phyloP scores from a whole-genome alignment of 345 rosid species.

The Carallia brachiata region DNA sequence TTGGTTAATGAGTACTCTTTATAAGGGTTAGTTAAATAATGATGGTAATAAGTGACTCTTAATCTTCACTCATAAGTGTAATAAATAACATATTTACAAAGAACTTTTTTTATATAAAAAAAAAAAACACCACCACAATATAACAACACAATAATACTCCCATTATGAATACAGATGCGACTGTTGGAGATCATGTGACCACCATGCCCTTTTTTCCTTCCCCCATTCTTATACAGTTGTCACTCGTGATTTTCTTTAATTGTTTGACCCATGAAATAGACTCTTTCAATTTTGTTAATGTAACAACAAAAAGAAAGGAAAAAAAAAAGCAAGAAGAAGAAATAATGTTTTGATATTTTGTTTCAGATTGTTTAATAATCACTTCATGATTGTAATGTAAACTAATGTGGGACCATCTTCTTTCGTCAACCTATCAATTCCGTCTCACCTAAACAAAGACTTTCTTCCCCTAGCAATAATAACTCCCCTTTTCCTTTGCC shows the following conservation, averaged over 20 bases:
- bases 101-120: too few species aligned
- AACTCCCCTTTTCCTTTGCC: conserved; percentile 18
- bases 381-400: conserved; percentile 4
- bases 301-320: background rate
- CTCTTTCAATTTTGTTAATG: conserved; percentile 4
- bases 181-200: conserved; percentile 45
- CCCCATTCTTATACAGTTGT: conserved; percentile 37
- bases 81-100: too few species aligned
- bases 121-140: too few species aligned
- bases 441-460: conserved; percentile 56
- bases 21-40: too few species aligned
- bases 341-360: background rate
- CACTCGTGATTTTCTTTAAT: conserved; percentile 36
- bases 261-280: conserved; percentile 33
- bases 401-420: conserved; percentile 27
- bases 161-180: conserved; percentile 35
- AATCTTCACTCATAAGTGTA: too few species aligned
- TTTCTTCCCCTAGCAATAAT: conserved; percentile 33
- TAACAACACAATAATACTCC: conserved; percentile 14
- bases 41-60: too few species aligned
- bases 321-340: too few species aligned
- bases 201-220: conserved; percentile 10
- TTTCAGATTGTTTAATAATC: background rate
- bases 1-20: too few species aligned
- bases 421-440: conserved; percentile 39